Conservation (phyloP, 2,329 filamentous ascomycete species). For the Aureobasidium sp. region DNA sequence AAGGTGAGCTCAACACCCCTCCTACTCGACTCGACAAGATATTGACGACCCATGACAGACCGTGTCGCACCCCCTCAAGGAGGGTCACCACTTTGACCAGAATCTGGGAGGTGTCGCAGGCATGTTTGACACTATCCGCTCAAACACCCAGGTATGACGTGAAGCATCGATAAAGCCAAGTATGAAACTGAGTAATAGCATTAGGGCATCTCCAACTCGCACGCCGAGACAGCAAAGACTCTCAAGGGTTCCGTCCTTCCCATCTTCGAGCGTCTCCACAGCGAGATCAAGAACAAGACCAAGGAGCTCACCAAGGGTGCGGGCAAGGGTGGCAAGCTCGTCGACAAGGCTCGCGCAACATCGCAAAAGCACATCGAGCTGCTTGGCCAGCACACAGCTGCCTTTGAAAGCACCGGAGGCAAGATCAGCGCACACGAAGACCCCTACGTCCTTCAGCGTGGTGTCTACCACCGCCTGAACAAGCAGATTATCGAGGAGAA, state of each 20-base stretch:
- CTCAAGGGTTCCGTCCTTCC: slow-evolving; percentile 81
- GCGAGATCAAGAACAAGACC: slow-evolving; percentile 92
- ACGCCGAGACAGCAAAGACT: slow-evolving; percentile 84
- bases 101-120: slow-evolving; percentile 78
- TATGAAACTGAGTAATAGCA: not conserved
- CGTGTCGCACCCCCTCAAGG: slow-evolving; percentile 75
- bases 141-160: slow-evolving; percentile 59
- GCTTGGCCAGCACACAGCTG: slow-evolving; percentile 75
- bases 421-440: slow-evolving; percentile 68
- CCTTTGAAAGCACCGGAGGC: slow-evolving; percentile 68
- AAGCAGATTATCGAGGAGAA: slow-evolving; percentile 94
- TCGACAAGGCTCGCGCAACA: slow-evolving; percentile 76
- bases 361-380: slow-evolving; percentile 97
- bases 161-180: slow-evolving; percentile 5
- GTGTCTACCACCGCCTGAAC: slow-evolving; percentile 74
- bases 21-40: not conserved
- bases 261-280: slow-evolving; percentile 81
- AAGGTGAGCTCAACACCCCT: slow-evolving; percentile 51
- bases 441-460: slow-evolving; percentile 79
- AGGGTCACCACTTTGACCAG: slow-evolving; percentile 91
- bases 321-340: slow-evolving; percentile 77
- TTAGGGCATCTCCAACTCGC: slow-evolving; percentile 76
- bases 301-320: slow-evolving; percentile 82
- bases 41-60: slow-evolving; percentile 47
- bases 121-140: slow-evolving; percentile 88